phyloP scores from a whole-genome alignment of 2,329 filamentous ascomycete species.

The Pestalotiopsis sp. region DNA sequence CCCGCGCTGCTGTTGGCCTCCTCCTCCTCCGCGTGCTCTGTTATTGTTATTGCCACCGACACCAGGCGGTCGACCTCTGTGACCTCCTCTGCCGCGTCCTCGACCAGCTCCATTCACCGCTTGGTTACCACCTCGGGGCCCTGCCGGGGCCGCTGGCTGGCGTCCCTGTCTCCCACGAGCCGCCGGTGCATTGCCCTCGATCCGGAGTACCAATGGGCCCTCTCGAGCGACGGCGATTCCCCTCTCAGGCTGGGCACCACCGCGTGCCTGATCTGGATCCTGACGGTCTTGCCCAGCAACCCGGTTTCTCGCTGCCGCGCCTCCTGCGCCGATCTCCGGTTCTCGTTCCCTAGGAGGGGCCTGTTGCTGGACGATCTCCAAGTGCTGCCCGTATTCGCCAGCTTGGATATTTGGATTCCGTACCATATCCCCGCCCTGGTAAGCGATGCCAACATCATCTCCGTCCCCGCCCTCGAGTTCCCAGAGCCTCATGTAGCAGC shows the following conservation, averaged over 20 bases:
- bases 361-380: constrained; percentile 17
- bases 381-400: constrained; percentile 25
- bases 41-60: constrained; percentile 22
- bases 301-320: constrained; percentile 14
- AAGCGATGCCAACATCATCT: constrained; percentile 49
- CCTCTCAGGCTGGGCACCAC: constrained; percentile 15
- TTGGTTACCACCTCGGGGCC: constrained; percentile 22
- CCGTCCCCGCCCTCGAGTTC: constrained; percentile 84
- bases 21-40: constrained; percentile 7
- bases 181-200: constrained; percentile 42
- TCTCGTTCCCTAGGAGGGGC: constrained; percentile 27
- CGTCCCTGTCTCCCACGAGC: constrained; percentile 25
- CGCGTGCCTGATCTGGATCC: constrained; percentile 26
- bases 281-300: constrained; percentile 27
- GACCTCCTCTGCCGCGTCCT: constrained; percentile 30
- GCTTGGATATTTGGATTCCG: constrained; percentile 20
- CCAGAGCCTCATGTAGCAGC: constrained; percentile 87
- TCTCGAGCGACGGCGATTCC: constrained; percentile 54
- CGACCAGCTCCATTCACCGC: constrained; percentile 30
- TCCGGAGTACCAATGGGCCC: constrained; percentile 58
- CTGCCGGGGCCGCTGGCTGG: constrained; percentile 25
- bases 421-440: constrained; percentile 38
- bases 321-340: constrained; percentile 23
- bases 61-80: constrained; percentile 31
- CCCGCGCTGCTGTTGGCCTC: constrained; percentile 23